Percentiles rank a stretch among this genome's conserved stretches.
Conservation (phyloP, 164 flowering plant species). For the Tetracentron sinense region DNA sequence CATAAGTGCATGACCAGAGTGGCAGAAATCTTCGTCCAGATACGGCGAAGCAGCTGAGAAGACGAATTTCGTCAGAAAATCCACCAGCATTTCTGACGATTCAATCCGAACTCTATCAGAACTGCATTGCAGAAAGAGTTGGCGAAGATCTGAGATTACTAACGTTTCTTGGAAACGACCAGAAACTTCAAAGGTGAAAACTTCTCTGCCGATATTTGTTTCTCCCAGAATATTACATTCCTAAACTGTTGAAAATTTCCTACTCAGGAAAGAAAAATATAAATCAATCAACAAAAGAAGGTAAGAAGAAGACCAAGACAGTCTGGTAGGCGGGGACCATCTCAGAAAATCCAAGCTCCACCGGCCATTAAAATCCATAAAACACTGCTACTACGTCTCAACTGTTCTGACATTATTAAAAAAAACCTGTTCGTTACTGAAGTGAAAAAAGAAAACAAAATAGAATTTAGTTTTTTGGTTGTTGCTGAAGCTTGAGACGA, state of each 20-base stretch:
- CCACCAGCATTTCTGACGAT: not conserved
- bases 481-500: too few relatives aligned
- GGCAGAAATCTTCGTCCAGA: not conserved
- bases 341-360: conserved; percentile 9
- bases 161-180: not conserved
- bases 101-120: not conserved
- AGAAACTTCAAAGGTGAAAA: not conserved
- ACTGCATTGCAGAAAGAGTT: not conserved
- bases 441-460: not conserved
- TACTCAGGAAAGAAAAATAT: not conserved
- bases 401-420: conserved; percentile 19
- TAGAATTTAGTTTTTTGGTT: not conserved
- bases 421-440: not conserved
- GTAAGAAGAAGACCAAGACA: conserved; percentile 5
- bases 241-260: conserved; percentile 4
- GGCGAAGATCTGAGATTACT: not conserved
- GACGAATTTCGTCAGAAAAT: conserved; percentile 3
- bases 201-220: not conserved
- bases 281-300: not conserved
- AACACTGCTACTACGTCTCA: conserved; percentile 32
- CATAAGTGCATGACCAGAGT: not conserved
- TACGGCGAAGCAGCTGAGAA: not conserved
- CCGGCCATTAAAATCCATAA: conserved; percentile 5
- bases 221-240: conserved; percentile 1
- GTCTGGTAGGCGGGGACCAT: conserved; percentile 17